Percentiles rank a stretch among this genome's conserved stretches.
Evolutionary conservation across 345 rosid genomes (phyloP).

Genomic region (Clausena lansium): DNA sequence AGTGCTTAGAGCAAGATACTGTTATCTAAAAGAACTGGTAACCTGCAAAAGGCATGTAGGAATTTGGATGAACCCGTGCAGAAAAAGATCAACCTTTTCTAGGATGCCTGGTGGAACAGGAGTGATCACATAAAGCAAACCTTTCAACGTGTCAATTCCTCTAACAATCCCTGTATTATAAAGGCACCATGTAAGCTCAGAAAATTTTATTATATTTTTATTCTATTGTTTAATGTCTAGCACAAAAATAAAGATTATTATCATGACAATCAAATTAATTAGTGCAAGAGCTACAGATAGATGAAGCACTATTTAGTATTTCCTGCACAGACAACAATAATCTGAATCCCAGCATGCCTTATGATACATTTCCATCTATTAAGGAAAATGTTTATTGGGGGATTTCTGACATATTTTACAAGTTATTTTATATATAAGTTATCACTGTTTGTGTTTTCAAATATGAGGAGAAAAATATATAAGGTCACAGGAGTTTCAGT

Average conservation of each 20-base stretch:
- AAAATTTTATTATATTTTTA: not conserved
- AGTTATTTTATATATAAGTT: not conserved
- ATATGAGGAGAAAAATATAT: not conserved
- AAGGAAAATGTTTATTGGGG: not conserved
- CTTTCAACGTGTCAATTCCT: slow-evolving; percentile 69
- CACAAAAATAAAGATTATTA: not conserved
- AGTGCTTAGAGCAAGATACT: not conserved
- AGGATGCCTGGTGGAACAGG: slow-evolving; percentile 69
- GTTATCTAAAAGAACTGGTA: slow-evolving; percentile 10
- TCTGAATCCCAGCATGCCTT: not conserved
- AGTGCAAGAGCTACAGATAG: not conserved
- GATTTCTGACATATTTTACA: not conserved
- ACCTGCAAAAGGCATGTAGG: slow-evolving; percentile 86
- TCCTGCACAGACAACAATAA: not conserved
- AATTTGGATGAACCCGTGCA: slow-evolving; percentile 76
- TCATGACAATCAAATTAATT: not conserved
- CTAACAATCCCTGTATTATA: slow-evolving; percentile 74
- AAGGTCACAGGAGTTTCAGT: not conserved
- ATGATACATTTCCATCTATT: not conserved
- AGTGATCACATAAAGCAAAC: slow-evolving; percentile 70
- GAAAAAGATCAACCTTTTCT: slow-evolving; percentile 74
- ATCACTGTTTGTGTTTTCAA: not conserved
- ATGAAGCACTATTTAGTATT: not conserved
- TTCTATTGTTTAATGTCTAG: not conserved
- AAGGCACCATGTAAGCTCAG: slow-evolving; percentile 4